Evolutionary conservation across 192 early-diverging fungal genomes (phyloP).

Genomic region (Irineochytrium annulatum): DNA sequence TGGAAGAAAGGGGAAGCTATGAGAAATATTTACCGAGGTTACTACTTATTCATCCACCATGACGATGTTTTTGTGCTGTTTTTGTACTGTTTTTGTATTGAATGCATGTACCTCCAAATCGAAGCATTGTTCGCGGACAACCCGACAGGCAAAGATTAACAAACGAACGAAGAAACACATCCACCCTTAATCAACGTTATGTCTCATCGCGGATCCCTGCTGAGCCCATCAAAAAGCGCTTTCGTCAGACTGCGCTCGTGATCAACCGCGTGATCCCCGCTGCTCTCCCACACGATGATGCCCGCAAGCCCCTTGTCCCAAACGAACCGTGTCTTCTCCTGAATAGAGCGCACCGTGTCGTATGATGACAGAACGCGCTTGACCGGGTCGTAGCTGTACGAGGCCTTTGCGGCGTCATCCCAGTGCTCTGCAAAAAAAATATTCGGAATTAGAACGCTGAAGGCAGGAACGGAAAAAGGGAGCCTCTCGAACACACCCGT

Average conservation of each 20-base stretch:
- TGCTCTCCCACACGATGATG: slow-evolving; percentile 52
- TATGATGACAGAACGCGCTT: slow-evolving; percentile 75
- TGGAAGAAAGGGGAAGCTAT: too few relatives aligned
- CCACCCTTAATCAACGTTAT: too few relatives aligned
- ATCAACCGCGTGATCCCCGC: slow-evolving; percentile 35
- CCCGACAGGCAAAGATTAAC: too few relatives aligned
- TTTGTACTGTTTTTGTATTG: too few relatives aligned
- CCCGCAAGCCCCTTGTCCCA: slow-evolving; percentile 39
- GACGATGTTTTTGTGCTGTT: too few relatives aligned
- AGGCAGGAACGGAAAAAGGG: slow-evolving; percentile 35
- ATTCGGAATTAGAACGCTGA: neutral
- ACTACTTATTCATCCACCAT: too few relatives aligned
- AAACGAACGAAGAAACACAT: too few relatives aligned
- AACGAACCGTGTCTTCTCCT: slow-evolving; percentile 41
- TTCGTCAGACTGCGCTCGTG: slow-evolving; percentile 33
- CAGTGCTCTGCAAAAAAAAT: slow-evolving; percentile 49
- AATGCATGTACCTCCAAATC: too few relatives aligned
- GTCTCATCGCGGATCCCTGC: too few relatives aligned
- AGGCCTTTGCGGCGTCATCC: slow-evolving; percentile 71
- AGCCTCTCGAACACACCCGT: too few relatives aligned
- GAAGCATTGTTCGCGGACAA: too few relatives aligned
- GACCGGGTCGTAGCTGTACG: slow-evolving; percentile 74
- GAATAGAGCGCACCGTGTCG: slow-evolving; percentile 52
- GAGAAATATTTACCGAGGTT: too few relatives aligned
- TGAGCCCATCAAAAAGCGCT: slow-evolving; percentile 30